Evolutionary conservation across 768 basidiomycete genomes (phyloP), one percentile per base, ranked within the genome.

Genomic region (Amanita rimosa): DNA sequence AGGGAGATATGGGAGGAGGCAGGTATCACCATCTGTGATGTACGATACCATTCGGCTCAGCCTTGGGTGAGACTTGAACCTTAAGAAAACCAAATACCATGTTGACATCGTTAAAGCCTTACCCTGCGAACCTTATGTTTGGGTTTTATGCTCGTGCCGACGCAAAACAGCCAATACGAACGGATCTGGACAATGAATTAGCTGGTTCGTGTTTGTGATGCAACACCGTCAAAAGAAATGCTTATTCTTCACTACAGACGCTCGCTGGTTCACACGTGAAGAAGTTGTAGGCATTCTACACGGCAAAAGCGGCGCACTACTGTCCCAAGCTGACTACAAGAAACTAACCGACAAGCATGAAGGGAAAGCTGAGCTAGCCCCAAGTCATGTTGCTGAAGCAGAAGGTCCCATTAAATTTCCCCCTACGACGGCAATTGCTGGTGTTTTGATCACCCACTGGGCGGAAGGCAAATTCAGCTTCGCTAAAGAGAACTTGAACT

Each of bases 1-100:
- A 75, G 95, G 34, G 95, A 98, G 64, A 83, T 95, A 63, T 90
- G 90, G 82, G 95, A 99, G 63, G 95, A 98, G 63, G 88, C 90
- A 2, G 95, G 95, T 3, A 75, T 98, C n/a, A 76, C 73, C 41
- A 88, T 90, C 19, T 84, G 83, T 69, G 74, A 90, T 54, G 75
- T 93, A 21, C 73, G 72, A 54, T 97, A 95, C 60, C 89, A 93
- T 63, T 88, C 85, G 49, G 78, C 72, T 29, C 88, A 91, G 56
- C 90, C 90, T 48, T 93, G 89, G 89, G 89, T 85, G 55, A 53
- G 75, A 53, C 27, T 34, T 38, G 29, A 47, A 4, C n/a, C 13
- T 19, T 34, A 22, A 31, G 19, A 26, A n/a, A n/a, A n/a, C n/a
- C n/a, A n/a, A 2, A 36, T 24, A 21, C 11, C 31, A 13, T 48